Base-by-base conservation (phyloP, 2,329 filamentous ascomycete species). In the Dactylellina haptotyla region DNA sequence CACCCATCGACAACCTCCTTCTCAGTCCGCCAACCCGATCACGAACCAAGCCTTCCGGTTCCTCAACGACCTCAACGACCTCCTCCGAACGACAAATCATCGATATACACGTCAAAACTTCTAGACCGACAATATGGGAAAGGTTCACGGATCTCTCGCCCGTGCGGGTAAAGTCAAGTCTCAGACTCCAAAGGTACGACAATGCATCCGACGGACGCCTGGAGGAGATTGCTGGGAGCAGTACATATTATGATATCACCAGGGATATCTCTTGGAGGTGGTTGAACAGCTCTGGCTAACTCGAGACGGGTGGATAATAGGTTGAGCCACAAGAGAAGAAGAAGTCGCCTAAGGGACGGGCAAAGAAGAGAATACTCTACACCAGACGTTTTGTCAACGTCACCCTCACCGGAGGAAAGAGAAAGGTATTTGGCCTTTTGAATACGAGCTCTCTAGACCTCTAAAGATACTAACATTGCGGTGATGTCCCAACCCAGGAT, bases 81-180 rank as follows among this genome's bases (percentile, higher is more conserved):
- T n/a, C n/a, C n/a, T 41, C 18, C 37, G 37, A 41, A 41, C 41
- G 41, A 46, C 18, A n/a, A n/a, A n/a, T n/a, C 14, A 20, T 50
- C 39, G 58, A 71, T 41, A 63, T 20, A 23, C 25, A 45, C 3
- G 18, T 30, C 37, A 20, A 14, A 56, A 14, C 37, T 16, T 25
- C 34, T 41, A 61, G 26, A 62, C 54, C 48, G 43, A 58, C 85
- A 85, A 90, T 83, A 93, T 94, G 91, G 91, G 91, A 86, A 94
- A 94, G 87, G 91, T 94, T 84, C 91, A 94, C 90, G 91, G 91
- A 84, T 95, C 91, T 83, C 90, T 95, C 85, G 91, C 91, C 84
- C 91, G 92, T 92, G 92, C 91, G 86, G 92, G 92, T 87, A 96
- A 96, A 88, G 93, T 97, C 89, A 96, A 96, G 90, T 94, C 91